These are phyloP conservation scores for Starmerella davenportii DNA, from an alignment of 805 yeast genomes.

Conservation along the genomic window DNA sequence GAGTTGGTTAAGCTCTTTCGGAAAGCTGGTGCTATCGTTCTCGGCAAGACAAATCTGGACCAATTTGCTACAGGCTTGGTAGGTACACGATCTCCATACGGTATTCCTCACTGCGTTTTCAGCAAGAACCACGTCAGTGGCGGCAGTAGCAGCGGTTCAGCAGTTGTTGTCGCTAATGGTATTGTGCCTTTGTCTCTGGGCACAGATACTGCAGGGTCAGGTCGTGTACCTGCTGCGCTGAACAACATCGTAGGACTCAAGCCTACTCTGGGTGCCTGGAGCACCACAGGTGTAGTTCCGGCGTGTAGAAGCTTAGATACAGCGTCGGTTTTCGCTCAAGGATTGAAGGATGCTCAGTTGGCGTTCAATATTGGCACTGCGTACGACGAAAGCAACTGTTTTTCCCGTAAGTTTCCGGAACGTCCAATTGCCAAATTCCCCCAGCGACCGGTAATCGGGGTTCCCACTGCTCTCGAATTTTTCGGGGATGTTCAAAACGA, in stretches of 20 bases:
- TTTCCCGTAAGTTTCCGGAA: constrained; percentile 56
- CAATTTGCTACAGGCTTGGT: constrained; percentile 97
- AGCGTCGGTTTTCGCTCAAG: constrained; percentile 68
- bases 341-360: constrained; percentile 65
- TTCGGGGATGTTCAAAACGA: constrained; percentile 69
- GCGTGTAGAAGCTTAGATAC: constrained; percentile 92
- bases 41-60: constrained; percentile 89
- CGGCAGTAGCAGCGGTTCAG: constrained; percentile 94
- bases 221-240: constrained; percentile 90
- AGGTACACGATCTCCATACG: constrained; percentile 90
- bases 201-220: constrained; percentile 96
- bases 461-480: constrained; percentile 52
- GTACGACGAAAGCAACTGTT: constrained; percentile 60
- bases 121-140: constrained; percentile 68
- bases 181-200: constrained; percentile 78
- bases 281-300: constrained; percentile 86
- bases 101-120: constrained; percentile 69
- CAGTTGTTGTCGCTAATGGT: constrained; percentile 77
- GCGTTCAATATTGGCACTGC: constrained; percentile 54
- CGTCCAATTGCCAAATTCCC: constrained; percentile 47
- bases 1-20: constrained; percentile 55
- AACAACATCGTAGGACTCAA: constrained; percentile 84
- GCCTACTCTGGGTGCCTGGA: constrained; percentile 78
- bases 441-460: constrained; percentile 46
- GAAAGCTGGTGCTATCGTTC: constrained; percentile 77